These are phyloP conservation scores for Collybiopsis luxurians DNA, from an alignment of 768 basidiomycete genomes.

Conservation along the genomic window DNA sequence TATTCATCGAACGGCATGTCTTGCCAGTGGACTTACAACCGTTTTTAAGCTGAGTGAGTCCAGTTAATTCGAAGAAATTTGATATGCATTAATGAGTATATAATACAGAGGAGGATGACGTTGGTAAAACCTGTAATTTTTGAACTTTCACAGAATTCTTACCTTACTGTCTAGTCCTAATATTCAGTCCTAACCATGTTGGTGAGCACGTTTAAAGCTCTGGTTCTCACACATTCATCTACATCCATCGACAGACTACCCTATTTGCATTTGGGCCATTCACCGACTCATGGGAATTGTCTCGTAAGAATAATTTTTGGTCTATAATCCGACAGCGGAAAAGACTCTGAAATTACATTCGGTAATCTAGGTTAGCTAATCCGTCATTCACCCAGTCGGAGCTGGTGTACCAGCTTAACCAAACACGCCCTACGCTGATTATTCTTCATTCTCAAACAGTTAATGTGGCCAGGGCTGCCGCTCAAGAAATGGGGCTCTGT, in stretches of 20 bases:
- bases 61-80: slow-evolving; percentile 24
- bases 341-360: too few relatives aligned
- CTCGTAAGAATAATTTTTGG: slow-evolving; percentile 18
- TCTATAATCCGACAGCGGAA: slow-evolving; percentile 54
- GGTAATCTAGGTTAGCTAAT: slow-evolving; percentile 26
- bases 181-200: slow-evolving; percentile 63
- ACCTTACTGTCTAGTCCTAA: slow-evolving; percentile 42
- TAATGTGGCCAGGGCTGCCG: slow-evolving; percentile 27
- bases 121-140: neutral
- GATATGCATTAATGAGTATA: neutral
- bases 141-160: neutral
- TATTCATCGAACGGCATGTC: neutral
- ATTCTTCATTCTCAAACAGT: slow-evolving; percentile 46
- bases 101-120: neutral
- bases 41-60: slow-evolving; percentile 51
- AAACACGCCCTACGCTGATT: slow-evolving; percentile 45
- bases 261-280: slow-evolving; percentile 54
- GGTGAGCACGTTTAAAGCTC: slow-evolving; percentile 35
- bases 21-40: slow-evolving; percentile 41
- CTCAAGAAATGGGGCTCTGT: slow-evolving; percentile 30
- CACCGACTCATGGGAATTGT: slow-evolving; percentile 25
- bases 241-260: slow-evolving; percentile 44
- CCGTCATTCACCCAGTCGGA: slow-evolving; percentile 58
- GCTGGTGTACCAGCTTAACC: slow-evolving; percentile 48
- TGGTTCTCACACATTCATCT: neutral